Base-by-base conservation (phyloP, 192 early-diverging fungal genomes). In the Backusella parvicylindrica region DNA sequence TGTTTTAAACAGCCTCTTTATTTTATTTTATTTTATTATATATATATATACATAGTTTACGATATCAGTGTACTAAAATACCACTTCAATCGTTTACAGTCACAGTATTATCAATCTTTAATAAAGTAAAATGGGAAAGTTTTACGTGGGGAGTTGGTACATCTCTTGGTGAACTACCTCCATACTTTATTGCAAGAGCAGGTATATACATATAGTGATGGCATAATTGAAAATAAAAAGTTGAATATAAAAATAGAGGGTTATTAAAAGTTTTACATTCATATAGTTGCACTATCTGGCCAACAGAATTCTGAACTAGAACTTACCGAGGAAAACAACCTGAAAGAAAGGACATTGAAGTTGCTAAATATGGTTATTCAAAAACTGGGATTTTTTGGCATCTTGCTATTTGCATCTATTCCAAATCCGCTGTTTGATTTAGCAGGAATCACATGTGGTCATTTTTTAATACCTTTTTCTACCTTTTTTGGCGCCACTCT, bases 401-500 rank as follows among this genome's bases (percentile, higher is more conserved):
- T 98, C 32, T 86, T 98, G 31, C 71, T 96, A 3, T 95, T 92
- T 82, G 97, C 97, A 26, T 96, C 95, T 84, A 94, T 98, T 71
- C 97, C 97, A n/a, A 98, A 98, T 70, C 96, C 96, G 15, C 82
- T 98, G 49, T 98, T 98, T 83, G 97, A 98, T 74, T 86, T 98
- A 38, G 97, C 97, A 38, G 97, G 97, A 23, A 97, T 98, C 49
- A 91, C 96, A 6, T 97, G 96, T 76, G 97, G 97, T 0, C 93
- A 95, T 77, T 97, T 96, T 76, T 78, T 90, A 47, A 89, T 98
- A 0, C 95, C 95, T 18, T 97, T 98, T 79, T 85, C 87, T 76
- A 98, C 96, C 7, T 98, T 97, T 83, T 98, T 97, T 83, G 95
- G 95, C 0, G 97, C 97, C 0, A 98, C 97, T 3, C 91, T 98